A percentile compares a stretch with the other conserved stretches of the same genome.
Conservation (phyloP, 331 rosid species). For the Quercus phellos region DNA sequence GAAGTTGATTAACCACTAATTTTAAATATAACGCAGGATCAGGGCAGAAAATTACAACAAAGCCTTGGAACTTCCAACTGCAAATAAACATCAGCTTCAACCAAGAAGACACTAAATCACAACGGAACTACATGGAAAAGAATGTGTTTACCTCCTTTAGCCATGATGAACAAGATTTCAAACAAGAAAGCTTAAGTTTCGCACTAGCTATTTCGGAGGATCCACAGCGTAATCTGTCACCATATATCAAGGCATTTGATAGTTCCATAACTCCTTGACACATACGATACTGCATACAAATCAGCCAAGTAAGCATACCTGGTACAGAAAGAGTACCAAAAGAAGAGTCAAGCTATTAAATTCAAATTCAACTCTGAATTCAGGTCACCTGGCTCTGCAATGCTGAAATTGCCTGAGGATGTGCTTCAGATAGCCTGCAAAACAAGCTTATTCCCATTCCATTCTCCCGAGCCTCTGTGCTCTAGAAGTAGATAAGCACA, state of each 20-base stretch:
- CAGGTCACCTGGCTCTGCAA: slow-evolving; percentile 77
- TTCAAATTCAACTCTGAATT: not conserved
- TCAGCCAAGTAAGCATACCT: slow-evolving; percentile 22
- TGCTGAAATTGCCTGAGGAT: slow-evolving; percentile 87
- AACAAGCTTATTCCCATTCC: slow-evolving; percentile 91
- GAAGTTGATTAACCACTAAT: too few species aligned
- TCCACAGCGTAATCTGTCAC: slow-evolving; percentile 85
- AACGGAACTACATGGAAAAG: slow-evolving; percentile 14
- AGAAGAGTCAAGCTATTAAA: not conserved
- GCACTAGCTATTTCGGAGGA: slow-evolving; percentile 70
- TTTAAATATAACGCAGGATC: not conserved
- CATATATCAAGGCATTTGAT: slow-evolving; percentile 91
- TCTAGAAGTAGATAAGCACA: slow-evolving; percentile 37
- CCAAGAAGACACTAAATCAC: not conserved
- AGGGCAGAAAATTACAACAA: slow-evolving; percentile 4
- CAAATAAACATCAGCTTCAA: slow-evolving; percentile 1
- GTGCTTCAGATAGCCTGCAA: slow-evolving; percentile 92
- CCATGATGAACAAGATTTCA: slow-evolving; percentile 55
- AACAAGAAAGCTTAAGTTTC: slow-evolving; percentile 52
- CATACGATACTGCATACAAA: slow-evolving; percentile 81
- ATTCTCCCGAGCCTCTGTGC: slow-evolving; percentile 87
- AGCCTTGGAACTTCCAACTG: not conserved
- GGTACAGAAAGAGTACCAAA: slow-evolving; percentile 12
- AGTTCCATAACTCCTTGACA: slow-evolving; percentile 84
- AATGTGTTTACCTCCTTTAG: slow-evolving; percentile 53